Evolutionary conservation across 176 grass and related monocot genomes (phyloP), one percentile per base, ranked within the genome.

Genomic region (Areca catechu): DNA sequence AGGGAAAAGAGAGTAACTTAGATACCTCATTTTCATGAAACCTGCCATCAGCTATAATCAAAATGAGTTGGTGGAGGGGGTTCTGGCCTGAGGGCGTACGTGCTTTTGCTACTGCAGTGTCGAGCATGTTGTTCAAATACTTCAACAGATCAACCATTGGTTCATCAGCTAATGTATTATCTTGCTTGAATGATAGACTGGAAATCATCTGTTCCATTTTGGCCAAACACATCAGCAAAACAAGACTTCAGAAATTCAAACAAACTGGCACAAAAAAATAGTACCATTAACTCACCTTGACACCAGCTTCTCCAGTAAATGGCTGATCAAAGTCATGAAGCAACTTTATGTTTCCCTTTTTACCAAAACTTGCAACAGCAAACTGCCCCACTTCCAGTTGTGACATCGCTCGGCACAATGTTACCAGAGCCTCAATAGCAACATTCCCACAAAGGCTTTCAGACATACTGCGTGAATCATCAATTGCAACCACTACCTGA

Each of bases 351-450:
- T 91, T 97, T 37, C 92, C 92, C 49, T 81, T 88, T 67, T 77
- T 71, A 29, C 92, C 92, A 18, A 97, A 91, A 76, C 86, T 97
- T 43, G 80, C 80, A 75, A 97, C 86, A 54, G 92, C 80, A 49
- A 91, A 91, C 61, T 91, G 92, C 56, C 92, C 92, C 75, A 91
- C 80, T 69, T 97, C 92, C 64, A 97, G 83, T 48, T 91, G 92
- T 19, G 86, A 88, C 92, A 97, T 90, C 56, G 92, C 92, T 63
- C 83, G 64, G 57, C 92, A 97, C 56, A 97, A 80, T 19, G 86
- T 91, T 60, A 88, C 83, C 78, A 97, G 63, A 55, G 92, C 86
- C 62, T 97, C 86, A 49, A 91, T 77, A 58, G 92, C 92, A 50
- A 79, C 75, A 74, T 84, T 85, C 58, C 80, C 92, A 65, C 92